Evolutionary conservation across 2,329 filamentous ascomycete genomes (phyloP), one percentile per base, ranked within the genome.

Genomic region (Aspergillus brasiliensis): DNA sequence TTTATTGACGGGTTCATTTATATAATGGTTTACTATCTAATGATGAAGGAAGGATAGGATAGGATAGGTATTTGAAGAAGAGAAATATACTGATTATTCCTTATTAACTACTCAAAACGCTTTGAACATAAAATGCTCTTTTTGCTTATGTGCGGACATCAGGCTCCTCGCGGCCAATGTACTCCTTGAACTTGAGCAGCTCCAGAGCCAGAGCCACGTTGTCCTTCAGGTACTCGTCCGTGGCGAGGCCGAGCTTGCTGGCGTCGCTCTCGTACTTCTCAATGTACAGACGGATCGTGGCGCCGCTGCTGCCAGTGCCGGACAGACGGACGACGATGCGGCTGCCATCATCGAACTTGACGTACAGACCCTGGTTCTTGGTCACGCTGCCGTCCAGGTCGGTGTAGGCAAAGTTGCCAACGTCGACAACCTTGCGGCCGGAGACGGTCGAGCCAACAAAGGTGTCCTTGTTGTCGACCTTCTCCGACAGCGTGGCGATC

Each of bases 341-440:
- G 81, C 91, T 97, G 64, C 94, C 94, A 60, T 96, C 93, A 57
- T 92, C 92, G 79, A 98, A 98, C 78, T 91, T 91, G 76, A 93
- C 91, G 75, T 91, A 99, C 69, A 99, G 88, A 66, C 95, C 95
- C 82, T 99, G 95, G 83, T 97, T 96, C 75, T 92, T 91, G 73
- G 92, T 90, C 57, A 98, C 91, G 66, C 92, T 97, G 63, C 94
- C 95, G 73, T 99, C 95, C n/a, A 99, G 88, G 74, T 99, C 95
- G 8, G 92, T 98, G 85, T 99, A 99, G 31, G 91, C 92, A 79
- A 99, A 99, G 84, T 99, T 93, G 67, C 93, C 95, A 6, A 93
- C 94, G 70, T 96, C 91, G 52, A 87, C 82, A 46, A 97, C 92
- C 73, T 92, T 96, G 75, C 90, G 91, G 65, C 91, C 91, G 65